Evolutionary conservation across 1,284 basidiomycete genomes (phyloP).

Genomic region (Cutaneotrichosporon cyanovorans): DNA sequence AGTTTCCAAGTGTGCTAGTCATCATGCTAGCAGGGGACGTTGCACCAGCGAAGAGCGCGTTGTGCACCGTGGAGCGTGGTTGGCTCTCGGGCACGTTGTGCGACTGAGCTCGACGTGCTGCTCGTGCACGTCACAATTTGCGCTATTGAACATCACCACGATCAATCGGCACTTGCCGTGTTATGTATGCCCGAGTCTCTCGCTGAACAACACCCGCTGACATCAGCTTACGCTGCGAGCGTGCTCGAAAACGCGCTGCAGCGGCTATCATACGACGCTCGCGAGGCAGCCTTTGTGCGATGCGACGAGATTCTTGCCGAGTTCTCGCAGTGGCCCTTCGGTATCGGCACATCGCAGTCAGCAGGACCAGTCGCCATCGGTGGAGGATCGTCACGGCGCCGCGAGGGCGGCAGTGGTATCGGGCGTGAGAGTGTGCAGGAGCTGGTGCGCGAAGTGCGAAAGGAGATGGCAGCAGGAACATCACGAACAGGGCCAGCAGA

Average conservation of each 20-base stretch:
- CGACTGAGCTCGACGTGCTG: too few species aligned
- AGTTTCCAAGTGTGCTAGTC: not conserved
- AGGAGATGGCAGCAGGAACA: conserved; percentile 56
- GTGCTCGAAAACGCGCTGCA: conserved; percentile 91
- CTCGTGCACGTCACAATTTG: too few species aligned
- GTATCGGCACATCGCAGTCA: conserved; percentile 42
- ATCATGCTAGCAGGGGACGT: too few species aligned
- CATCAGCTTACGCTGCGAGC: conserved; percentile 68
- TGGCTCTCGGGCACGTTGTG: too few species aligned
- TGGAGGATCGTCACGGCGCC: conserved; percentile 33
- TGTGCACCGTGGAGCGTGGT: too few species aligned
- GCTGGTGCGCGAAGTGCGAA: conserved; percentile 67
- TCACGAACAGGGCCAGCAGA: conserved; percentile 51
- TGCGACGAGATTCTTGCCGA: conserved; percentile 87
- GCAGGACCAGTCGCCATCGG: conserved; percentile 39
- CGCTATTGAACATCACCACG: too few species aligned
- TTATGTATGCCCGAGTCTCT: too few species aligned
- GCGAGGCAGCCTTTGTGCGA: conserved; percentile 80
- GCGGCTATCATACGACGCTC: conserved; percentile 75
- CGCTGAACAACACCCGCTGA: conserved; percentile 5
- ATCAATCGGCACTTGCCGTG: too few species aligned
- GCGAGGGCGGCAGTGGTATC: conserved; percentile 39
- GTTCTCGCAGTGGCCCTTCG: conserved; percentile 84
- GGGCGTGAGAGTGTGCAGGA: conserved; percentile 65
- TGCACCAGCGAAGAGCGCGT: too few species aligned